Conservation (phyloP, 2,329 filamentous ascomycete genomes). For the Penicillium brasilianum region DNA sequence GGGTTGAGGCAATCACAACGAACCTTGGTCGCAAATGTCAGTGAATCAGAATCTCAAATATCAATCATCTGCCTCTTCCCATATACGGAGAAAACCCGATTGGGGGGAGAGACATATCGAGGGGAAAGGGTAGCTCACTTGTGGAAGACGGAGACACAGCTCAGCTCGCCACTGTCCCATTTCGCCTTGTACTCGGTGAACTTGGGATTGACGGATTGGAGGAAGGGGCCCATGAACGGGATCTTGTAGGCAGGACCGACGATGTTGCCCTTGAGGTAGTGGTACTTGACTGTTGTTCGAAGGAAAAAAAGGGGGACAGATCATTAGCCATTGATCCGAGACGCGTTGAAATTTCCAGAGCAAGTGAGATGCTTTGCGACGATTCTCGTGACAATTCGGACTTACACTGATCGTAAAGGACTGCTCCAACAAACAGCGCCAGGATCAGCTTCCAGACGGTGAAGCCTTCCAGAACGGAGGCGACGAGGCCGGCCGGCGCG, state of each 20-base stretch:
- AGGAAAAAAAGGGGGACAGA: conserved; percentile 17
- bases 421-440: conserved; percentile 71
- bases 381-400: conserved; percentile 25
- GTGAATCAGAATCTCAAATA: neutral
- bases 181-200: conserved; percentile 91
- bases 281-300: conserved; percentile 67
- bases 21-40: conserved; percentile 64
- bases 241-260: conserved; percentile 75
- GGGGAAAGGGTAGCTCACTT: conserved; percentile 67
- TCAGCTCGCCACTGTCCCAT: conserved; percentile 88
- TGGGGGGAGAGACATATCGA: neutral
- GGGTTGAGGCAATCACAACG: conserved; percentile 92
- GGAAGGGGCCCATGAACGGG: conserved; percentile 93
- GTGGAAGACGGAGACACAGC: conserved; percentile 98
- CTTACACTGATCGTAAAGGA: conserved; percentile 91
- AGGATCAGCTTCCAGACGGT: conserved; percentile 70
- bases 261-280: conserved; percentile 75
- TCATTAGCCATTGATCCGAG: conserved; percentile 19
- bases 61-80: neutral
- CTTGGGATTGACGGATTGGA: conserved; percentile 88
- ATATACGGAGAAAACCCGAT: neutral
- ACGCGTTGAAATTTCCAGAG: conserved; percentile 6
- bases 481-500: conserved; percentile 54
- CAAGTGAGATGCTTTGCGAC: conserved; percentile 4
- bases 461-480: conserved; percentile 61